Evolutionary conservation across 2,329 filamentous ascomycete species (phyloP).

Genomic region (Fonsecaea nubica): DNA sequence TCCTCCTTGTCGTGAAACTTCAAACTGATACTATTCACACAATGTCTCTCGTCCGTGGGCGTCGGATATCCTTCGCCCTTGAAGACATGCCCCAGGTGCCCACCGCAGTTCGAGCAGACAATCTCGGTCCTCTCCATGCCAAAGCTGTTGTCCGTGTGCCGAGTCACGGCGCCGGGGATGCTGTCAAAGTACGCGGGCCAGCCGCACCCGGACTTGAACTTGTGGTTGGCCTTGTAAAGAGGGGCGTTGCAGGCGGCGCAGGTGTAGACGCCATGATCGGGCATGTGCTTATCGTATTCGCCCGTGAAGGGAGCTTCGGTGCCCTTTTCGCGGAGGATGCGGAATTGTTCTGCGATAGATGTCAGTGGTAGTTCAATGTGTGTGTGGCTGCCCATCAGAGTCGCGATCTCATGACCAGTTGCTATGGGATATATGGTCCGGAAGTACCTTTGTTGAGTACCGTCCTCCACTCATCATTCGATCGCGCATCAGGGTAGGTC

Average conservation of each 20-base stretch:
- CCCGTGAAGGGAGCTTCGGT: constrained; percentile 83
- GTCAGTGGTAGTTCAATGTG: neutral
- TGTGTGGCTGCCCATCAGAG: neutral
- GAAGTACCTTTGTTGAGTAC: constrained; percentile 72
- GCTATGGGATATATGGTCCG: neutral
- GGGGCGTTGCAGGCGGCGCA: constrained; percentile 87
- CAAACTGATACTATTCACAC: constrained; percentile 91
- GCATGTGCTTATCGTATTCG: constrained; percentile 85
- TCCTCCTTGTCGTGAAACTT: constrained; percentile 74
- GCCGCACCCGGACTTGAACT: constrained; percentile 95
- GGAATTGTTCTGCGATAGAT: constrained; percentile 81
- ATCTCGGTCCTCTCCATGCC: constrained; percentile 93
- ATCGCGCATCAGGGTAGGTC: constrained; percentile 79
- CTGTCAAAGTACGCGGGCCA: constrained; percentile 99
- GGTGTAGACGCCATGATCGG: constrained; percentile 76
- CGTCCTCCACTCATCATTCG: constrained; percentile 85
- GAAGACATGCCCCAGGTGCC: constrained; percentile 89
- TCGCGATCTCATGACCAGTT: neutral
- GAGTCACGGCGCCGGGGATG: constrained; percentile 84
- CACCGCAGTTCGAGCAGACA: constrained; percentile 91
- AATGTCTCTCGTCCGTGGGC: constrained; percentile 94
- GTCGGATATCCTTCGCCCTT: constrained; percentile 84
- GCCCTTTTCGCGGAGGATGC: constrained; percentile 87
- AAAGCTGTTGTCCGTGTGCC: constrained; percentile 76
- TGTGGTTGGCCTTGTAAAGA: constrained; percentile 90